Evolutionary conservation across 169 alveolate species (phyloP).

Genomic region (Plasmodium sp.): DNA sequence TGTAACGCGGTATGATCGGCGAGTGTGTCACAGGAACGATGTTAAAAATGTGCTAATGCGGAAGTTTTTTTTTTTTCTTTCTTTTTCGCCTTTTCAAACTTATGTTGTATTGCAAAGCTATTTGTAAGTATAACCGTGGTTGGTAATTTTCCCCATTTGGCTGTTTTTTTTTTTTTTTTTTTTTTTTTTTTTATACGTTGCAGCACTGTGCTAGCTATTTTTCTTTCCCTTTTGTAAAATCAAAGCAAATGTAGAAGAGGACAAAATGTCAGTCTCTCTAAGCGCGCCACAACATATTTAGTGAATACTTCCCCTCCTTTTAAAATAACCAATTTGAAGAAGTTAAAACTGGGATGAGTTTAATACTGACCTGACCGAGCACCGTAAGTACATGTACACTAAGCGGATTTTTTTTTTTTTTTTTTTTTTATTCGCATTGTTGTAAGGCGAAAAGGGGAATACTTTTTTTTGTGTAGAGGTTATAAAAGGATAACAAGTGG

Average conservation of each 20-base stretch:
- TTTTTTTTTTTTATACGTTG: neutral
- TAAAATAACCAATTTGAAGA: neutral
- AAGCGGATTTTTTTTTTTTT: neutral
- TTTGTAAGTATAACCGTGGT: too few relatives aligned
- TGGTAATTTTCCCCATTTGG: neutral
- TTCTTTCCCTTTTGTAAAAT: neutral
- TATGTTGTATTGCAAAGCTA: too few relatives aligned
- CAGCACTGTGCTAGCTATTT: neutral
- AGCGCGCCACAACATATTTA: neutral
- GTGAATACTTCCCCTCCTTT: neutral
- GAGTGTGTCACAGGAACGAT: neutral
- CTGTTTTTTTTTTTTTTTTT: too few relatives aligned
- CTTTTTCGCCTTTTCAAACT: neutral
- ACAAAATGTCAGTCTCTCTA: neutral
- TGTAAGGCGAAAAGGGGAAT: neutral
- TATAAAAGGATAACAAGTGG: neutral
- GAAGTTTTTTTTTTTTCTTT: neutral
- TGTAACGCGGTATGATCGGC: neutral
- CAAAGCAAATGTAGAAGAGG: neutral
- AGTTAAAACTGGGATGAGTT: neutral
- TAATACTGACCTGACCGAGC: neutral
- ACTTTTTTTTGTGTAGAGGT: neutral
- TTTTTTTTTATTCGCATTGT: neutral
- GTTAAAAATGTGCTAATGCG: neutral
- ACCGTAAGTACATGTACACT: neutral